These are phyloP conservation scores for Colletotrichum endophyticum DNA, from an alignment of 2,329 filamentous ascomycete species.

Conservation along the genomic window DNA sequence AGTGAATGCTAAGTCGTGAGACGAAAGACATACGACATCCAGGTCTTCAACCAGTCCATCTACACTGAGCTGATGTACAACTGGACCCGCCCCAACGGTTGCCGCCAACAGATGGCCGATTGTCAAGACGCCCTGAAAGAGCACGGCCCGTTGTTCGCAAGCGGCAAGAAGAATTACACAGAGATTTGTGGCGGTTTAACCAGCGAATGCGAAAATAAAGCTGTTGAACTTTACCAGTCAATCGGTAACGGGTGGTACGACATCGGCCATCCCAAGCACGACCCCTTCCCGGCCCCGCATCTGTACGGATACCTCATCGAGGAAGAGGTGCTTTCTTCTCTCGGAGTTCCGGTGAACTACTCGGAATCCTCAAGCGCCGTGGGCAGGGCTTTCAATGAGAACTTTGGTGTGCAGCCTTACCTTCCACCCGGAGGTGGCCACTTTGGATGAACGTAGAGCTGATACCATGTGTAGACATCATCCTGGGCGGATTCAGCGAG, in stretches of 20 bases:
- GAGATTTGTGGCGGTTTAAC: constrained; percentile 5
- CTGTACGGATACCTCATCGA: constrained; percentile 23
- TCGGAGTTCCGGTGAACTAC: constrained; percentile 66
- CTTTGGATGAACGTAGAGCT: neutral
- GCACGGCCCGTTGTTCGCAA: constrained; percentile 23
- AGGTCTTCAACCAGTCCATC: constrained; percentile 49
- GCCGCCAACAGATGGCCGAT: constrained; percentile 53
- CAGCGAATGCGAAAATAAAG: constrained; percentile 28
- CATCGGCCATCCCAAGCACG: constrained; percentile 20
- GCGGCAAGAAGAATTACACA: constrained; percentile 20
- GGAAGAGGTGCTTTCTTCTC: constrained; percentile 53
- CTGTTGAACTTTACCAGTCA: neutral
- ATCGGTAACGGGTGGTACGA: constrained; percentile 24
- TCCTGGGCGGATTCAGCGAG: constrained; percentile 41
- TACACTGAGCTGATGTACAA: constrained; percentile 36
- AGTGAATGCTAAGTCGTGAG: neutral
- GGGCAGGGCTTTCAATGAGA: neutral
- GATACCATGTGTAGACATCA: constrained; percentile 31
- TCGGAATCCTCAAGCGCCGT: constrained; percentile 30
- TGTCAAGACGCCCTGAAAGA: constrained; percentile 50
- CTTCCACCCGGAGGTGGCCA: neutral
- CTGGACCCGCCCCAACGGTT: constrained; percentile 47
- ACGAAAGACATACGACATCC: constrained; percentile 60
- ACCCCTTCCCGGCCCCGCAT: constrained; percentile 22
- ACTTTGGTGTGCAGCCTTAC: neutral